A percentile compares a stretch with the other conserved stretches of the same genome.
These are phyloP conservation scores for Pleurotus ostreatus DNA, from an alignment of 768 basidiomycete species.

Conservation along the genomic window DNA sequence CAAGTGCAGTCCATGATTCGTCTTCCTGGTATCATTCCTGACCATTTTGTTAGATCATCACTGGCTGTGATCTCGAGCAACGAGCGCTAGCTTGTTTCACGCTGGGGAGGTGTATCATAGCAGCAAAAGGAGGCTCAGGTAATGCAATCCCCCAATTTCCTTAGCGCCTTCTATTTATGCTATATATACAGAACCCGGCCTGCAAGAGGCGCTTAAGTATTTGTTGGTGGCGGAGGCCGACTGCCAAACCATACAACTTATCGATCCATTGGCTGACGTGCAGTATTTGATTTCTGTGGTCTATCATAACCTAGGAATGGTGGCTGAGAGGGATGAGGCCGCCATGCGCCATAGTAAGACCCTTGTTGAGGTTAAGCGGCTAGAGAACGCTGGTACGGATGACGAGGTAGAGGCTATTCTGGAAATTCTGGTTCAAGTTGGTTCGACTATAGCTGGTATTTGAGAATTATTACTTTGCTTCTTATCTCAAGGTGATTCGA, in stretches of 20 bases:
- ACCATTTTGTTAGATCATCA: slow-evolving; percentile 47
- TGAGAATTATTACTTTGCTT: slow-evolving; percentile 11
- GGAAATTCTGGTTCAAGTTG: slow-evolving; percentile 55
- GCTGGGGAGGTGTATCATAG: slow-evolving; percentile 71
- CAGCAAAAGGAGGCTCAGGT: slow-evolving; percentile 47
- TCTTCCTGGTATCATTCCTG: background rate
- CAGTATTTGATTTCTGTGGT: slow-evolving; percentile 70
- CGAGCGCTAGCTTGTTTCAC: slow-evolving; percentile 73
- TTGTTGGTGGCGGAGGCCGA: slow-evolving; percentile 64
- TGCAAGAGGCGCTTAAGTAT: slow-evolving; percentile 57
- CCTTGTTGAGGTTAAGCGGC: slow-evolving; percentile 31
- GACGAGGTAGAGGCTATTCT: slow-evolving; percentile 51
- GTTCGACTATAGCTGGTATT: slow-evolving; percentile 45
- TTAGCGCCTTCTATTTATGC: background rate
- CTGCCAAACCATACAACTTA: slow-evolving; percentile 55
- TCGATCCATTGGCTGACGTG: slow-evolving; percentile 57
- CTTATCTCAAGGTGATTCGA: no score
- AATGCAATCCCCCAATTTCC: background rate
- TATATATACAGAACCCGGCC: slow-evolving; percentile 28
- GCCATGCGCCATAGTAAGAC: slow-evolving; percentile 46
- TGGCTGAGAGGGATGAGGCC: slow-evolving; percentile 49
- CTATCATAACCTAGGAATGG: slow-evolving; percentile 64
- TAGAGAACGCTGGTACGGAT: slow-evolving; percentile 44
- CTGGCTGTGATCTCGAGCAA: slow-evolving; percentile 70
- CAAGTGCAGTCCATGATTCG: slow-evolving; percentile 44